Conservation (phyloP, 2,329 filamentous ascomycete species). For the Gremmenia infestans region DNA sequence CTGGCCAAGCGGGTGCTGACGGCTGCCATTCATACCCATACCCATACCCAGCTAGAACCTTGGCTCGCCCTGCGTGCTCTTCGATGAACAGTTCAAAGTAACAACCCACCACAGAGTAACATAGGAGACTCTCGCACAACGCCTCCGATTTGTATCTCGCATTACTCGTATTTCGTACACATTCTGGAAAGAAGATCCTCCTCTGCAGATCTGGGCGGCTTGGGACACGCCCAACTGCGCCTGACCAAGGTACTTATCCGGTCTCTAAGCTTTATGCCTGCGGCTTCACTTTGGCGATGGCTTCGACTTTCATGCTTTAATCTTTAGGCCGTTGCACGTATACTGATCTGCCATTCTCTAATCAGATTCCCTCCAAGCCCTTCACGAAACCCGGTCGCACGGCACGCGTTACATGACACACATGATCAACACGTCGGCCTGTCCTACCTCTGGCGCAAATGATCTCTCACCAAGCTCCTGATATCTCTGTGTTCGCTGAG, state of each 20-base stretch:
- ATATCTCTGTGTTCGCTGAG: conserved; percentile 24
- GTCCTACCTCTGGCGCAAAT: conserved; percentile 27
- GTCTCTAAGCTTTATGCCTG: conserved; percentile 2
- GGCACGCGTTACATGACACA: conserved; percentile 21
- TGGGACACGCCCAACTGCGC: not conserved
- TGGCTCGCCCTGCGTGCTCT: not conserved
- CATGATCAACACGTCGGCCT: conserved; percentile 26
- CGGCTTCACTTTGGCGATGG: not conserved
- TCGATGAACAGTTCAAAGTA: not conserved
- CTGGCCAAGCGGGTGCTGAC: not conserved
- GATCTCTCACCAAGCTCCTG: conserved; percentile 23
- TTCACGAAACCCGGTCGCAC: conserved; percentile 15
- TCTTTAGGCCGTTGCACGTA: not conserved
- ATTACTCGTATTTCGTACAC: conserved; percentile 9
- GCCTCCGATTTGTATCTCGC: not conserved
- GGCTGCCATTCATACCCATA: not conserved
- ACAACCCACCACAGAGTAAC: conserved; percentile 1
- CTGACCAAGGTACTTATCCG: conserved; percentile 1
- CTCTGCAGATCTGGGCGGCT: not conserved
- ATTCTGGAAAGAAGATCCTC: conserved; percentile 7
- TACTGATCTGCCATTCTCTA: conserved; percentile 15
- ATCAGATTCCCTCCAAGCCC: conserved; percentile 1
- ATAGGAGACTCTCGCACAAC: not conserved
- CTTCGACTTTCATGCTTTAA: conserved; percentile 4
- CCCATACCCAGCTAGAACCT: not conserved